Conservation (phyloP, 257 asterid genomes). For the Asclepias syriaca region DNA sequence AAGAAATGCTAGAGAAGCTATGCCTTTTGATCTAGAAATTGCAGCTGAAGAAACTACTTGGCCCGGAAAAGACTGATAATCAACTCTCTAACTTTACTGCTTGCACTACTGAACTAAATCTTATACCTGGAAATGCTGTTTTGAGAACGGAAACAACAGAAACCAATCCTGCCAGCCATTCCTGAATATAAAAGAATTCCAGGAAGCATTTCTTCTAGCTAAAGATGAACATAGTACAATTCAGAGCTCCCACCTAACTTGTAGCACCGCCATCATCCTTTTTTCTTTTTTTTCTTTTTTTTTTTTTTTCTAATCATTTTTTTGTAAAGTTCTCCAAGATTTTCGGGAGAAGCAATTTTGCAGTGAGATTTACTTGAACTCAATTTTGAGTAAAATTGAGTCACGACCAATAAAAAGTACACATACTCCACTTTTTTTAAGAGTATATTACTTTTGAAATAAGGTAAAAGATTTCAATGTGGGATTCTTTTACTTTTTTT, state of each 20-base stretch:
- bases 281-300: neutral
- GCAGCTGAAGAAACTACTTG: conserved; percentile 29
- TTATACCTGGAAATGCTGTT: conserved; percentile 27
- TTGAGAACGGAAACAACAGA: conserved; percentile 23
- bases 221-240: neutral
- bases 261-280: neutral
- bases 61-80: conserved; percentile 17
- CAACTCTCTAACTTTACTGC: conserved; percentile 19
- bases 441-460: too few relatives aligned
- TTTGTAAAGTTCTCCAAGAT: neutral
- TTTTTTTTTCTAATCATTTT: too few relatives aligned
- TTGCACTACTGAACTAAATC: conserved; percentile 30
- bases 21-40: conserved; percentile 34
- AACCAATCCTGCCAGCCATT: conserved; percentile 9
- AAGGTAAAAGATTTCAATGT: too few relatives aligned
- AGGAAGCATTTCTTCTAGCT: neutral
- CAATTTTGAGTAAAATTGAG: too few relatives aligned
- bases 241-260: neutral
- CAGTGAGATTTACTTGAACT: neutral
- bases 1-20: conserved; percentile 8
- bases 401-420: too few relatives aligned
- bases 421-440: too few relatives aligned
- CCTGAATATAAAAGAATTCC: conserved; percentile 18
- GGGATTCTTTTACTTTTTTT: too few relatives aligned
- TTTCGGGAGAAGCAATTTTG: neutral